Evolutionary conservation across 2,329 filamentous ascomycete genomes (phyloP), one percentile per base, ranked within the genome.

Genomic region (Cladosporium austrohemisphaericum): DNA sequence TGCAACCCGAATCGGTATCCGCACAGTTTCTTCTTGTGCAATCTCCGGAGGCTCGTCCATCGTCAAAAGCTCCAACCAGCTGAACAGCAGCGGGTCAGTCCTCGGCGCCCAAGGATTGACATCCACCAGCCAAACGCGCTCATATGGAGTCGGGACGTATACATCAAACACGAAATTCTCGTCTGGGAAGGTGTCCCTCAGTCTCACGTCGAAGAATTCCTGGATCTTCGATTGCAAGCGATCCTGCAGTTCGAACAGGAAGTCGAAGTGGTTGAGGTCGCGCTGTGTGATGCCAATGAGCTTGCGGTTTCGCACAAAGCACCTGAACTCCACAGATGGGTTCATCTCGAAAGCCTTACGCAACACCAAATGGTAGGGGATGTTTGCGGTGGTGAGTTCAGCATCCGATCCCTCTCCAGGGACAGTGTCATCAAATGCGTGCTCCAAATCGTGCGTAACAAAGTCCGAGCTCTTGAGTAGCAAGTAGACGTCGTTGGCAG

Each of bases 381-480:
- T 86, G 2, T 71, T 60, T 10, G 53, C 51, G 11, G 51, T 47
- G 2, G 44, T 62, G 3, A 68, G 32, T 10, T 41, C 37, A 10
- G 29, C 31, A n/a, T 50, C 40, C 3, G 32, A 16, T 4, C 40
- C 40, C 32, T 58, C 45, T 3, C 50, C 31, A 11, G 49, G 37
- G 5, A 52, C 55, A 25, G 18, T 55, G 58, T 85, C 90, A 56
- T 95, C 88, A 57, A 96, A 97, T 1, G 90, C 89, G 65, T 96
- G 88, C 62, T 94, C 87, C 5, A 98, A 76, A 65, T 98, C 93
- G 67, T 97, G 91, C 3, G 88, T 95, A 52, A 97, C 77, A 63
- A 98, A 97, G 61, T 91, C 91, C 20, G 90, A 95, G 62, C 86
- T 91, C 72, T 98, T 98, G 11, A 98, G 78, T 1, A 98, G 78